These are phyloP conservation scores for Pseudomonodictys pantanalensis DNA, from an alignment of 495 filamentous ascomycete species.

Conservation along the genomic window DNA sequence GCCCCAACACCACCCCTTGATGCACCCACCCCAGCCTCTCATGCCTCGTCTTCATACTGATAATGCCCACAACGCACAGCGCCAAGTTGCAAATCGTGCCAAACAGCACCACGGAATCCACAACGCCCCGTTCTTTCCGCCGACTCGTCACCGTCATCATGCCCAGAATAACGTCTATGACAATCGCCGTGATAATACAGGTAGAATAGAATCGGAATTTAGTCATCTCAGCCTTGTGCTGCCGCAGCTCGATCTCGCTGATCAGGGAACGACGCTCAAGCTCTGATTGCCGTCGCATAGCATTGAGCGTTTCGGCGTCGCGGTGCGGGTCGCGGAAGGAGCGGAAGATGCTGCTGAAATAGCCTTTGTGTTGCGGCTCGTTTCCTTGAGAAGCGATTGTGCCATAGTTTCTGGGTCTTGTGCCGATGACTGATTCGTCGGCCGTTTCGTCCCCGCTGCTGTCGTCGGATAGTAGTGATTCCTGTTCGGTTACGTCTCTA, in stretches of 20 bases:
- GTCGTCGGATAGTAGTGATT: not conserved
- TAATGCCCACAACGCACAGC: slow-evolving; percentile 13
- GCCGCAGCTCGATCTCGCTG: slow-evolving; percentile 9
- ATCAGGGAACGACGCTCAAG: slow-evolving; percentile 19
- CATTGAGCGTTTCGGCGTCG: not conserved
- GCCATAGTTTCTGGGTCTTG: slow-evolving; percentile 4
- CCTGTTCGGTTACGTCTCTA: not conserved
- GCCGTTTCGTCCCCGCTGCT: slow-evolving; percentile 19
- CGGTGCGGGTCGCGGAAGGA: slow-evolving; percentile 8
- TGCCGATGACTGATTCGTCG: slow-evolving; percentile 11
- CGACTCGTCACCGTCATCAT: slow-evolving; percentile 24
- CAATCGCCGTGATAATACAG: slow-evolving; percentile 19
- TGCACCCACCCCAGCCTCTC: slow-evolving; percentile 28
- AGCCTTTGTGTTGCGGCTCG: slow-evolving; percentile 2
- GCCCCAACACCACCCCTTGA: slow-evolving; percentile 28
- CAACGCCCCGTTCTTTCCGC: slow-evolving; percentile 22
- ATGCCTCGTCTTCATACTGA: slow-evolving; percentile 20
- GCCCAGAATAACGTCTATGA: slow-evolving; percentile 22
- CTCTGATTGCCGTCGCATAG: slow-evolving; percentile 8
- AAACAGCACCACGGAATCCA: slow-evolving; percentile 21
- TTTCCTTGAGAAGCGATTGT: not conserved
- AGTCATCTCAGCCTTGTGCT: slow-evolving; percentile 25
- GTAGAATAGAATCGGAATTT: slow-evolving; percentile 22
- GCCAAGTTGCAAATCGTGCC: slow-evolving; percentile 25
- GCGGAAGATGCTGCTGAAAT: slow-evolving; percentile 26